Evolutionary conservation across 2,329 filamentous ascomycete genomes (phyloP), one percentile per base, ranked within the genome.

Genomic region (Calonectria ilicicola): DNA sequence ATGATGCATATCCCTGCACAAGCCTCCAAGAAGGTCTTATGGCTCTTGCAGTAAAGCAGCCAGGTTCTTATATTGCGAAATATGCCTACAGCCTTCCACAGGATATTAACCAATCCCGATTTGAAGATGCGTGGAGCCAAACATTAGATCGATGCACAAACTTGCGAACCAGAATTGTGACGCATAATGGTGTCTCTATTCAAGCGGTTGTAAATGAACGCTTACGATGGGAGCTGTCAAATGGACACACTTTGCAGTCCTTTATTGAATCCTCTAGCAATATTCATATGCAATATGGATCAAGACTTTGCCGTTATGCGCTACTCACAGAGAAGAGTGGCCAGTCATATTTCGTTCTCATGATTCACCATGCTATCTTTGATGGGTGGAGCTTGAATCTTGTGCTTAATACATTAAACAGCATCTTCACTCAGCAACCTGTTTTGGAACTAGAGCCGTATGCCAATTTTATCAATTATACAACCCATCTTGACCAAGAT

Each of bases 1-100:
- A 83, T 27, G 83, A 85, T 66, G 69, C 81, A 0, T 85, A 81
- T 40, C 84, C 84, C 3, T 83, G 81, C 70, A 82, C 83, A 0
- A 73, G 81, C 1, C 67, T 85, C 0, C 84, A 86, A 40, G 81
- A 81, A 69, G 82, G 83, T 2, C 76, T 86, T 3, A 72, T 86
- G 26, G 77, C 72, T 2, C 44, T 73, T n/a, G 65, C 71, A 35
- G 58, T 63, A 21, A 71, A 71, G 63, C 71, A 64, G 26, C 49
- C 68, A 17, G 68, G 69, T 15, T 64, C 58, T 21, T 75, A 75
- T 27, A 67, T 72, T 40, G 67, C 65, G 23, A 69, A 69, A 51
- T 44, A 56, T 26, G 58, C 70, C 9, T 53, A 65, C 17, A 17
- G 26, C 6, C n/a, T 68, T 27, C 56, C 60, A 9, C 10, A 44